Conservation (phyloP, 352 stramenopile species). For the Globisporangium nodosum region DNA sequence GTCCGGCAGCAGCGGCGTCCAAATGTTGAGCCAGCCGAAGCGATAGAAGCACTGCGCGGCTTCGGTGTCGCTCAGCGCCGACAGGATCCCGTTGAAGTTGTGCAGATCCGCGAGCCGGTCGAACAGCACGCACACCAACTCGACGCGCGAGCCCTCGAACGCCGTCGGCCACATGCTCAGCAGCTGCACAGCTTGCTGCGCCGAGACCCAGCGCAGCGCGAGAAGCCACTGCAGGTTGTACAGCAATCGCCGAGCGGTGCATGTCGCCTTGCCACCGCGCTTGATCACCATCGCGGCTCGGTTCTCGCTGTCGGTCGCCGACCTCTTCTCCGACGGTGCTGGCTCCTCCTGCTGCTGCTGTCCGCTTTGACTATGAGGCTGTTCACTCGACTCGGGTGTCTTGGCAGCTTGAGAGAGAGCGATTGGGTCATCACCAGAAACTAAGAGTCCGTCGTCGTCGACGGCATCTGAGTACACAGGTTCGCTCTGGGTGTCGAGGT, state of each 20-base stretch:
- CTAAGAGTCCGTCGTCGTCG: neutral
- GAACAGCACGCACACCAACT: conserved; percentile 67
- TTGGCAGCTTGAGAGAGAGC: neutral
- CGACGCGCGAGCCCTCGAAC: conserved; percentile 42
- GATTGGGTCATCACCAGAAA: neutral
- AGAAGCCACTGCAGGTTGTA: conserved; percentile 74
- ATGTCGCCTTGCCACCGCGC: conserved; percentile 31
- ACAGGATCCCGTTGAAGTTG: conserved; percentile 62
- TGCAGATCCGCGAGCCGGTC: conserved; percentile 60
- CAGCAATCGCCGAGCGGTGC: conserved; percentile 48
- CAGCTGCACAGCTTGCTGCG: conserved; percentile 47
- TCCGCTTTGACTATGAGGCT: conserved; percentile 4
- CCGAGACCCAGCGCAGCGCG: conserved; percentile 61
- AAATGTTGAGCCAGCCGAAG: conserved; percentile 70
- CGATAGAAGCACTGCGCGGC: conserved; percentile 54
- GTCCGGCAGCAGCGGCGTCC: conserved; percentile 58
- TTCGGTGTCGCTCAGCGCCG: conserved; percentile 49
- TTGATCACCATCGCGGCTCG: conserved; percentile 22
- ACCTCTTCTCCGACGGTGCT: conserved; percentile 5
- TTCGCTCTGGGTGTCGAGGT: neutral
- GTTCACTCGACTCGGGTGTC: neutral
- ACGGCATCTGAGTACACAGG: neutral
- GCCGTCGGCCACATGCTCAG: conserved; percentile 41
- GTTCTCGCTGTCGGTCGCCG: conserved; percentile 18
- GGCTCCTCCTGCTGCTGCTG: neutral